phyloP scores from a whole-genome alignment of 148 eudicot species.

The Polygonum aviculare region DNA sequence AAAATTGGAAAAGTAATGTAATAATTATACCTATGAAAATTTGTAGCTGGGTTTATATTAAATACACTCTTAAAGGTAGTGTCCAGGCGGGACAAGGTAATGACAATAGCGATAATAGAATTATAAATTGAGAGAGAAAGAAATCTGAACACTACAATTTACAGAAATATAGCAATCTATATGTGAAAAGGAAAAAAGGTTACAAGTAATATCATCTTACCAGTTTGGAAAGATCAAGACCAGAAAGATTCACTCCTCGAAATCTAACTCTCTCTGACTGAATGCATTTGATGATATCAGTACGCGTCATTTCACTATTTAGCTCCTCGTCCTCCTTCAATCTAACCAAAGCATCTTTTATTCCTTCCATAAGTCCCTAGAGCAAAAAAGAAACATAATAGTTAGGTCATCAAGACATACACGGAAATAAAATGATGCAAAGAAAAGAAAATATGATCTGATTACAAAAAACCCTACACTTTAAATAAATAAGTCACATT shows the following conservation, averaged over 20 bases:
- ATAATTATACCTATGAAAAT: too few relatives aligned
- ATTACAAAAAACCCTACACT: background rate
- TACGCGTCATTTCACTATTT: constrained; percentile 68
- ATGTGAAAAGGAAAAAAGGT: background rate
- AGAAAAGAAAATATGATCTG: background rate
- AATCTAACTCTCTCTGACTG: constrained; percentile 80
- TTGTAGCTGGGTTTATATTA: background rate
- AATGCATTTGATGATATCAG: constrained; percentile 82
- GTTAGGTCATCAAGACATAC: background rate
- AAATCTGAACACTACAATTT: background rate
- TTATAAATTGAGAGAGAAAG: background rate
- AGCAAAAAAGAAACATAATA: constrained; percentile 7
- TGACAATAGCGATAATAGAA: background rate
- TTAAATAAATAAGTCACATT: background rate
- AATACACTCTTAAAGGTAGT: background rate
- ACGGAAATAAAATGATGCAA: background rate
- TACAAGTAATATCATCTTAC: constrained; percentile 24
- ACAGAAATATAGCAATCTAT: background rate
- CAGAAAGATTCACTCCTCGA: constrained; percentile 87
- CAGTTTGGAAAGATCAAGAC: constrained; percentile 93
- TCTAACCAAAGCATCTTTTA: constrained; percentile 45
- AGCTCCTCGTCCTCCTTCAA: constrained; percentile 60
- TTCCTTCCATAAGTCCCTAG: constrained; percentile 69
- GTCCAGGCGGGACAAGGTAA: background rate
- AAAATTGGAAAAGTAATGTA: too few relatives aligned